Base-by-base conservation (phyloP, 2,329 filamentous ascomycete species). In the Mycosphaerella sp. region DNA sequence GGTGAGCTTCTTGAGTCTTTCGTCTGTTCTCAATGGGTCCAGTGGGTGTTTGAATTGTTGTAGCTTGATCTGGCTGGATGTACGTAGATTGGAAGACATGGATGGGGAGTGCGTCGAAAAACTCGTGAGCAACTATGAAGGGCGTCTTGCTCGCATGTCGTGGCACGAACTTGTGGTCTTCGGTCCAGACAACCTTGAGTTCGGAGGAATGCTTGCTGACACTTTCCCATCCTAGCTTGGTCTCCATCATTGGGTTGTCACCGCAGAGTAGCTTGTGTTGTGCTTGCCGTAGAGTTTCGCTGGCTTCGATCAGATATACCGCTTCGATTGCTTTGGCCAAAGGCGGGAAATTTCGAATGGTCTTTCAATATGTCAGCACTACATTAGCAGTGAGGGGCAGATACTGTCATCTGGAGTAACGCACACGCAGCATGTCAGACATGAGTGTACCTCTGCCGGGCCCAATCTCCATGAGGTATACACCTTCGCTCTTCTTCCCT, bases 51-150 rank as follows among this genome's bases (percentile, higher is more conserved):
- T 76, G 63, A 59, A 70, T 67, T 4, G 71, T 64, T 34, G 76
- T 66, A 12, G 50, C 44, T 70, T 47, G 64, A 10, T 57, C 52
- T 6, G 50, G 67, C 50, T 58, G 59, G 14, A 65, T 56, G 56
- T 56, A 65, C 44, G 91, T 78, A 12, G 87, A 85, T 69, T 97
- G 86, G 68, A 98, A 98, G 54, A 88, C 84, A 68, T 98, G 90
- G 61, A 98, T 96, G 30, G 93, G 93, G 0, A 98, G 82, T 2
- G 93, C 93, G 62, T 98, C 93, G 72, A 98, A 98, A 76, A 98
- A 97, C 68, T 98, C 93, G 68, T 98, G 93, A 4, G 93, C 93
- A 43, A 97, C 81, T 54, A 98, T 95, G 69, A 97, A 94, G 0
- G 93, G 91, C 17, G 84, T 87, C 65, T 86, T 87, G 54, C 79